Evolutionary conservation across 1,139 yeast species (phyloP).

Genomic region (Yamadazyma kanchanaburiensis): DNA sequence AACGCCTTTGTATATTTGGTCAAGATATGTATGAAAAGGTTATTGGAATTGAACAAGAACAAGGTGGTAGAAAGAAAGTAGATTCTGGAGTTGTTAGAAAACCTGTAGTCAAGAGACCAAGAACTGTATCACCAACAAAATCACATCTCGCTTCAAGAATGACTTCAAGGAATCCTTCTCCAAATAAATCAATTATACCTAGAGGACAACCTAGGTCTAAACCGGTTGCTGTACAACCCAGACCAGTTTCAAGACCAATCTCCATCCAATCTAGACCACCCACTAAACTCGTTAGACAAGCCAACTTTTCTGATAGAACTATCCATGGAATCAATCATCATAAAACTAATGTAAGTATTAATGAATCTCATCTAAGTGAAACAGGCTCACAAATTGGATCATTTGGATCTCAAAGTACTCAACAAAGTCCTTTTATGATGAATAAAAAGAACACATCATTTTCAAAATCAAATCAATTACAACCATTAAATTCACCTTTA

Average conservation of each 20-base stretch:
- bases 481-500: constrained; percentile 32
- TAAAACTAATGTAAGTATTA: no score
- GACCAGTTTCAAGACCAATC: no score
- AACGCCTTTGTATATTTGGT: constrained; percentile 42
- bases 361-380: no score
- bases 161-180: constrained; percentile 2
- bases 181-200: no score
- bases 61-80: constrained; percentile 1
- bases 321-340: constrained; percentile 5
- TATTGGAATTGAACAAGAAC: constrained; percentile 30
- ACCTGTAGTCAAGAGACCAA: not conserved
- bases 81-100: not conserved
- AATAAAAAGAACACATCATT: constrained; percentile 16
- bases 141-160: constrained; percentile 4
- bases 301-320: no score
- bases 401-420: constrained; percentile 10
- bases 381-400: no score
- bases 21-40: constrained; percentile 45
- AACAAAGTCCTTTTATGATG: constrained; percentile 4
- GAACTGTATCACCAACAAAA: constrained; percentile 2
- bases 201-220: no score
- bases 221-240: no score
- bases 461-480: constrained; percentile 18
- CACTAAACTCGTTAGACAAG: no score
- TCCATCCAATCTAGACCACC: no score